Conservation (phyloP, 2,329 filamentous ascomycete genomes). For the Pseudovirgaria hyperparasitica region DNA sequence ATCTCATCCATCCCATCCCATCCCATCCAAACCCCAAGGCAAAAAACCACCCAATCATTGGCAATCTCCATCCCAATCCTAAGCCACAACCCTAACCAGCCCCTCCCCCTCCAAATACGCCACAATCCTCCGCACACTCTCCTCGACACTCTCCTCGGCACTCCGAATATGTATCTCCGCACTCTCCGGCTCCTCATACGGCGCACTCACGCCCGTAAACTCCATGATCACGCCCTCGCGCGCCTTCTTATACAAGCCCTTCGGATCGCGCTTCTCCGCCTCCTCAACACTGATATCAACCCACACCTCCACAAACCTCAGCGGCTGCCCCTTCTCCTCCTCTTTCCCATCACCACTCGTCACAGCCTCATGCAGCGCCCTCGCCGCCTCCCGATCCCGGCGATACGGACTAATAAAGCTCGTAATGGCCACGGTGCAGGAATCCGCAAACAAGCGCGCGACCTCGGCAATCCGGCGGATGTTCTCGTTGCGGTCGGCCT, state of each 20-base stretch:
- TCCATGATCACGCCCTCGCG: slow-evolving; percentile 88
- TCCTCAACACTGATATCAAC: slow-evolving; percentile 86
- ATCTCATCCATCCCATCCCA: too few species aligned
- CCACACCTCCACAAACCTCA: slow-evolving; percentile 88
- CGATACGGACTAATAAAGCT: slow-evolving; percentile 96
- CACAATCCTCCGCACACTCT: slow-evolving; percentile 76
- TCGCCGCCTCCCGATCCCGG: slow-evolving; percentile 71
- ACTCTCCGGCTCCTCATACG: slow-evolving; percentile 79
- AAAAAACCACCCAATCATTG: too few species aligned
- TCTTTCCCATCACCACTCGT: slow-evolving; percentile 37
- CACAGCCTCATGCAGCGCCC: slow-evolving; percentile 60
- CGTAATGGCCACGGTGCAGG: slow-evolving; percentile 74
- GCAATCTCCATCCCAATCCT: too few species aligned
- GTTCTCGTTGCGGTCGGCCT: slow-evolving; percentile 92
- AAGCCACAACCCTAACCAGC: slow-evolving; percentile 43
- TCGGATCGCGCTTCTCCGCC: slow-evolving; percentile 89
- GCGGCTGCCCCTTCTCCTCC: slow-evolving; percentile 43
- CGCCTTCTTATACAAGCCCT: slow-evolving; percentile 97
- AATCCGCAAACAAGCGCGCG: slow-evolving; percentile 91
- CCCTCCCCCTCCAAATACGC: slow-evolving; percentile 63
- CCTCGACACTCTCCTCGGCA: slow-evolving; percentile 70
- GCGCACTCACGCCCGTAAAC: slow-evolving; percentile 90
- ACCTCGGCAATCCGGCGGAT: slow-evolving; percentile 95
- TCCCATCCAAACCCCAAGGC: too few species aligned
- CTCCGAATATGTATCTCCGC: slow-evolving; percentile 83